A percentile compares a stretch with the other conserved stretches of the same genome.
These are phyloP conservation scores for Elsinoe necatrix DNA, from an alignment of 2,329 filamentous ascomycete genomes.

Conservation along the genomic window DNA sequence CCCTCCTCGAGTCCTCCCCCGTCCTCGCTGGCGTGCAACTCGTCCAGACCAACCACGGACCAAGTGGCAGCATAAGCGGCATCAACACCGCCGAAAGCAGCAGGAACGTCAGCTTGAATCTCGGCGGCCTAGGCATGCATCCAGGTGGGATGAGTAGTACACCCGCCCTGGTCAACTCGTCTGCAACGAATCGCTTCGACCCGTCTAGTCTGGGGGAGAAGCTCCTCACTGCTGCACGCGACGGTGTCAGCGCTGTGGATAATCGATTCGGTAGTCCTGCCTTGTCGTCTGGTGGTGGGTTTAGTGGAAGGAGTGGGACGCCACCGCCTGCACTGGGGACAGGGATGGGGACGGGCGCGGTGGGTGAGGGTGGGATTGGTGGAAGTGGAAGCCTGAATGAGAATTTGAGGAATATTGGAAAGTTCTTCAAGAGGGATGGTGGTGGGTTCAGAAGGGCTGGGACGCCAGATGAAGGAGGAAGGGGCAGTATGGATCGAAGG, in stretches of 20 bases:
- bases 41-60: constrained; percentile 39
- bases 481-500: constrained; percentile 17
- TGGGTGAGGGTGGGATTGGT: constrained; percentile 7
- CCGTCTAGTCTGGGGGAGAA: constrained; percentile 76
- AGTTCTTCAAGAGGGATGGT: constrained; percentile 87
- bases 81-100: constrained; percentile 17
- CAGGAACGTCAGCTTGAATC: constrained; percentile 14
- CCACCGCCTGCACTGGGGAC: constrained; percentile 20
- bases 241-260: constrained; percentile 48
- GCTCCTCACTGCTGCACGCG: constrained; percentile 76
- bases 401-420: constrained; percentile 90
- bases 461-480: constrained; percentile 16
- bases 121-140: constrained; percentile 32
- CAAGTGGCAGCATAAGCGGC: constrained; percentile 18
- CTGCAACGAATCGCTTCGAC: constrained; percentile 54
- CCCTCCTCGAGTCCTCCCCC: constrained; percentile 58
- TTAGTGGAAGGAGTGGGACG: constrained; percentile 20
- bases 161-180: constrained; percentile 27
- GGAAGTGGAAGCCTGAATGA: constrained; percentile 71
- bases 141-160: constrained; percentile 33
- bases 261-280: constrained; percentile 62
- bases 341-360: constrained; percentile 22
- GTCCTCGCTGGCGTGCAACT: constrained; percentile 55
- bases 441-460: constrained; percentile 71
- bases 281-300: constrained; percentile 4